Base-by-base conservation (phyloP, 495 filamentous ascomycete genomes). In the Penicillium steckii region DNA sequence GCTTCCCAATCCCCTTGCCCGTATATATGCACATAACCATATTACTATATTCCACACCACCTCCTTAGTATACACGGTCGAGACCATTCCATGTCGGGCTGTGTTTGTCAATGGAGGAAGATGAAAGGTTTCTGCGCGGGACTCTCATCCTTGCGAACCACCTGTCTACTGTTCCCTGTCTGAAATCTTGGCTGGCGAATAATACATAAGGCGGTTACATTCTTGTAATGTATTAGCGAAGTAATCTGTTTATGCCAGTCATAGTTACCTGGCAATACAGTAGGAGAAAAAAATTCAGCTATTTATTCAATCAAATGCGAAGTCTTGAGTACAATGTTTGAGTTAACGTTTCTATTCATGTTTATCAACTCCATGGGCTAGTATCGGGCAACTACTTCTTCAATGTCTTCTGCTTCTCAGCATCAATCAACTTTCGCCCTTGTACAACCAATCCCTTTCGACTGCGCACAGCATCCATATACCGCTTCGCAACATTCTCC, bases 371-470 rank as follows among this genome's bases (percentile, higher is more conserved):
- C 0, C 4, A 37, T 37, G 33, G 8, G 7, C n/a, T n/a, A n/a
- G n/a, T n/a, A n/a, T 54, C 9, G 24, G 5, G 9, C 15, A 4
- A 15, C 56, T 81, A 97, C 76, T 90, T 81, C 85, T 98, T 98
- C 71, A 98, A 66, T 21, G 90, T 97, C 87, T 96, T 97, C 80
- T 97, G 94, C 83, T 97, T 97, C 83, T 96, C 90, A 19, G 92
- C 94, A 81, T 91, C 86, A 59, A 96, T 89, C 66, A 90, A 75
- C 77, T 86, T 88, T 59, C 82, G 76, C 10, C 88, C 89, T 74
- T 84, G 81, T 12, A 98, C 85, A 61, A 91, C 72, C 74, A 97
- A 58, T 1, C 94, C 94, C 81, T 98, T 98, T 52, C 90, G 73
- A 50, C 66, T 74, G 55, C 94, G 75, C 18, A 98, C 94, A 8